A percentile compares a stretch with the other conserved stretches of the same genome.
These are phyloP conservation scores for Naganishia vaughanmartiniae DNA, from an alignment of 768 basidiomycete species.

Conservation along the genomic window DNA sequence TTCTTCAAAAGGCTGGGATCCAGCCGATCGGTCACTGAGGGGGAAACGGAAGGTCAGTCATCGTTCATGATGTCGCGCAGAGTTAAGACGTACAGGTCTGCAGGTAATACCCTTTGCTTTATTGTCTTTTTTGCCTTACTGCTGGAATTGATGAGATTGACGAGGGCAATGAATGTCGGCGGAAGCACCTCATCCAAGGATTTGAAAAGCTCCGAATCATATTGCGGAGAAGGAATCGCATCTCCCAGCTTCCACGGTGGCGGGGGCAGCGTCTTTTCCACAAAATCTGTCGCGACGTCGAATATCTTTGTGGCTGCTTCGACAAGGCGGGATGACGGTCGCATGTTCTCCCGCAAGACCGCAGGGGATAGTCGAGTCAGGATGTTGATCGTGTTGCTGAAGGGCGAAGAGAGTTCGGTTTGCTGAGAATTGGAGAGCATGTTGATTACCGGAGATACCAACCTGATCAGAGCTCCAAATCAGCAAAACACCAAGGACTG, in stretches of 20 bases:
- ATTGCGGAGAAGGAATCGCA: neutral
- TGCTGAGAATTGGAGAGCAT: slow-evolving; percentile 67
- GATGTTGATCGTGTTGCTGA: slow-evolving; percentile 77
- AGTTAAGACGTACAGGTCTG: slow-evolving; percentile 58
- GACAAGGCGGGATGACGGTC: neutral
- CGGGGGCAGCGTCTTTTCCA: slow-evolving; percentile 35
- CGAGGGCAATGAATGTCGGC: slow-evolving; percentile 52
- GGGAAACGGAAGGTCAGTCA: neutral
- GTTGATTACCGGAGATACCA: slow-evolving; percentile 54
- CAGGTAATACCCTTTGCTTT: slow-evolving; percentile 69
- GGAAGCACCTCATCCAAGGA: slow-evolving; percentile 36
- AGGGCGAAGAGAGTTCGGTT: slow-evolving; percentile 64
- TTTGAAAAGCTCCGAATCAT: neutral
- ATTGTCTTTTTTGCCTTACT: slow-evolving; percentile 61
- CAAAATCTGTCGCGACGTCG: slow-evolving; percentile 35
- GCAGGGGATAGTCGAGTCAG: slow-evolving; percentile 64
- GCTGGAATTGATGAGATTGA: slow-evolving; percentile 67
- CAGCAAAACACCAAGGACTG: neutral
- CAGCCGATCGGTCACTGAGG: slow-evolving; percentile 64
- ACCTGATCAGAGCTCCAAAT: neutral
- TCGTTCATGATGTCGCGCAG: neutral
- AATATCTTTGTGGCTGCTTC: slow-evolving; percentile 30
- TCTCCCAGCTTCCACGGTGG: slow-evolving; percentile 30
- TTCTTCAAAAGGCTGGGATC: slow-evolving; percentile 63
- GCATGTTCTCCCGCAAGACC: neutral